phyloP scores from a whole-genome alignment of 2,329 filamentous ascomycete species.

The Neopestalotiopsis sp. region DNA sequence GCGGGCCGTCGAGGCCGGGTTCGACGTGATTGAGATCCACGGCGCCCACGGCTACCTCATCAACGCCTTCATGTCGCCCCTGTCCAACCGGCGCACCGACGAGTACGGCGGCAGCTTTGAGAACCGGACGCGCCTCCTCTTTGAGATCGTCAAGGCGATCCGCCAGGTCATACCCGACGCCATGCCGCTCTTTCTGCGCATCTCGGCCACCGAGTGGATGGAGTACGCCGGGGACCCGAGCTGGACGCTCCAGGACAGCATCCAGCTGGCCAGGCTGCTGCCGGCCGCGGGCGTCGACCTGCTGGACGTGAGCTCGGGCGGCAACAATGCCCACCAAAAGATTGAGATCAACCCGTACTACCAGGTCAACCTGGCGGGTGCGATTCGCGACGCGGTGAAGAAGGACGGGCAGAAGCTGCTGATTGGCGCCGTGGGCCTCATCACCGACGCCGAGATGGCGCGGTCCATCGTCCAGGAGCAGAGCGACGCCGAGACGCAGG shows the following conservation, averaged over 20 bases:
- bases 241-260: slow-evolving; percentile 74
- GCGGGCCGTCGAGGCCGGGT: slow-evolving; percentile 50
- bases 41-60: slow-evolving; percentile 81
- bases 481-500: background rate
- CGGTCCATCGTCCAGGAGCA: slow-evolving; percentile 57
- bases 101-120: slow-evolving; percentile 72
- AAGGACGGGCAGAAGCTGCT: slow-evolving; percentile 56
- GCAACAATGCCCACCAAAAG: slow-evolving; percentile 67
- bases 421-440: slow-evolving; percentile 77
- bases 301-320: slow-evolving; percentile 81
- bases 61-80: slow-evolving; percentile 71
- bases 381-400: slow-evolving; percentile 70
- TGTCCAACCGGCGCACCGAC: slow-evolving; percentile 72
- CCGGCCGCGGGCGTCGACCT: slow-evolving; percentile 79
- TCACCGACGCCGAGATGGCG: slow-evolving; percentile 73
- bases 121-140: slow-evolving; percentile 70
- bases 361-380: slow-evolving; percentile 75
- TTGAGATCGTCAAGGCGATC: slow-evolving; percentile 70
- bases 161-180: slow-evolving; percentile 64
- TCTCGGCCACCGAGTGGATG: slow-evolving; percentile 72
- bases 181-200: slow-evolving; percentile 72
- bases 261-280: slow-evolving; percentile 71
- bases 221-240: slow-evolving; percentile 57
- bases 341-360: slow-evolving; percentile 68
- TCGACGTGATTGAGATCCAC: slow-evolving; percentile 75